A percentile compares a stretch with the other conserved stretches of the same genome.
Evolutionary conservation across 129 eudicot species (phyloP).

Genomic region (Flaveria bidentis): DNA sequence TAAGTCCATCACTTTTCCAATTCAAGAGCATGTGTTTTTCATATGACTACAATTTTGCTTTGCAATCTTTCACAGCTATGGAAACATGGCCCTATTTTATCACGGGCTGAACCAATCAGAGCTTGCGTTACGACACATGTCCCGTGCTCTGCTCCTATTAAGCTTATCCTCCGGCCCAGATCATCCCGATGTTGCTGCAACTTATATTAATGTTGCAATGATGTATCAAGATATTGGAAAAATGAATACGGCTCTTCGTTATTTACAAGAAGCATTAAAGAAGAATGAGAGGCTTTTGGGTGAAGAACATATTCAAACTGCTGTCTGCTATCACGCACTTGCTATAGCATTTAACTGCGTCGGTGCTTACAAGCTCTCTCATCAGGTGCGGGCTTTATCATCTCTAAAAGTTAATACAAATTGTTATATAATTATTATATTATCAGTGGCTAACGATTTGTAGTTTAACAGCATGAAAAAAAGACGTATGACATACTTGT

Average conservation of each 20-base stretch:
- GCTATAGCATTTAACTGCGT: conserved; percentile 96
- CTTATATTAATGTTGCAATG: conserved; percentile 97
- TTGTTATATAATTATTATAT: neutral
- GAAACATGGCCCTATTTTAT: conserved; percentile 96
- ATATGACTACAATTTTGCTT: conserved; percentile 5
- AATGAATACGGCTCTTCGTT: conserved; percentile 93
- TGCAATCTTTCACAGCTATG: conserved; percentile 59
- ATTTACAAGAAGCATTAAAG: conserved; percentile 93
- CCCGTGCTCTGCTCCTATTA: conserved; percentile 78
- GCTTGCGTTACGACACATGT: conserved; percentile 92
- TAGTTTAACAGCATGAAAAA: conserved; percentile 81
- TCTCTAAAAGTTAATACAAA: neutral
- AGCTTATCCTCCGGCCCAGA: conserved; percentile 95
- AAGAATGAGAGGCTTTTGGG: conserved; percentile 94
- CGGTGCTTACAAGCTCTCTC: conserved; percentile 94
- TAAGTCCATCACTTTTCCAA: neutral
- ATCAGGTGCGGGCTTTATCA: conserved; percentile 60
- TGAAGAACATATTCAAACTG: conserved; percentile 96
- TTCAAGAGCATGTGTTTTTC: neutral
- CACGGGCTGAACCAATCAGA: conserved; percentile 95
- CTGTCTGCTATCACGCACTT: conserved; percentile 95
- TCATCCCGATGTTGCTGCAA: conserved; percentile 99
- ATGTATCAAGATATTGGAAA: conserved; percentile 97
- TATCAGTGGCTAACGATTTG: neutral
- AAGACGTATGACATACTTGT: conserved; percentile 95